Evolutionary conservation across 768 basidiomycete species (phyloP).

Genomic region (Jaapia argillacea): DNA sequence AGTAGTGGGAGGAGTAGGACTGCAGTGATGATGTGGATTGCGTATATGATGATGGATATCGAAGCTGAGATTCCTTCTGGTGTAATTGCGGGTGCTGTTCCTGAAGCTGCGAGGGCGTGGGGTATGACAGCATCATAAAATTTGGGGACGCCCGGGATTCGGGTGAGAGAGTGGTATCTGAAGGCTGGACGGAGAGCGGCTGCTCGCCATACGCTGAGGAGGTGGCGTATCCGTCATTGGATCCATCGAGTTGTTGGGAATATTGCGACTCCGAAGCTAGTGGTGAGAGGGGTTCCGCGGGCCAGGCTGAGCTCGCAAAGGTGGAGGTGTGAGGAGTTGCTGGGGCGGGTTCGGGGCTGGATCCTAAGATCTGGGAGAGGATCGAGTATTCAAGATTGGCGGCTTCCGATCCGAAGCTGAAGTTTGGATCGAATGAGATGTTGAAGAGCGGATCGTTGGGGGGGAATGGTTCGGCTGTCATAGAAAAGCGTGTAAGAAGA

Average conservation of each 20-base stretch:
- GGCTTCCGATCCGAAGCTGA: constrained; percentile 76
- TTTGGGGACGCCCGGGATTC: constrained; percentile 10
- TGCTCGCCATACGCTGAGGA: constrained; percentile 16
- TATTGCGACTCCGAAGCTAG: constrained; percentile 9
- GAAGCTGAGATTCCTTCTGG: background rate
- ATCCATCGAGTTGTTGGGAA: background rate
- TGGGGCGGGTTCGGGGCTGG: constrained; percentile 45
- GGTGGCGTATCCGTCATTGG: constrained; percentile 9
- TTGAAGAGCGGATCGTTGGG: constrained; percentile 53
- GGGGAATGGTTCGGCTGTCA: constrained; percentile 38
- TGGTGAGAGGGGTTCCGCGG: constrained; percentile 16
- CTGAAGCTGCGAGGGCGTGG: background rate
- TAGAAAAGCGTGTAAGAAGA: background rate
- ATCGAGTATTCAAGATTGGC: constrained; percentile 95
- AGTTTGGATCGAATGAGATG: constrained; percentile 48
- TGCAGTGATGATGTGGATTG: background rate
- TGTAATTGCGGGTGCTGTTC: background rate
- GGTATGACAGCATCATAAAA: background rate
- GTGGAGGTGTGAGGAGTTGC: constrained; percentile 7
- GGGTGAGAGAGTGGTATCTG: constrained; percentile 20
- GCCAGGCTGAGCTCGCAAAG: constrained; percentile 26
- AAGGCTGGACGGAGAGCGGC: constrained; percentile 20
- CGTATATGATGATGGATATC: too few species aligned
- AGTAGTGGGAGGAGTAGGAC: background rate
- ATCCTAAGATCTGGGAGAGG: constrained; percentile 79